Evolutionary conservation across 1,284 basidiomycete genomes (phyloP).

Genomic region (Pseudozyma hubeiensis): DNA sequence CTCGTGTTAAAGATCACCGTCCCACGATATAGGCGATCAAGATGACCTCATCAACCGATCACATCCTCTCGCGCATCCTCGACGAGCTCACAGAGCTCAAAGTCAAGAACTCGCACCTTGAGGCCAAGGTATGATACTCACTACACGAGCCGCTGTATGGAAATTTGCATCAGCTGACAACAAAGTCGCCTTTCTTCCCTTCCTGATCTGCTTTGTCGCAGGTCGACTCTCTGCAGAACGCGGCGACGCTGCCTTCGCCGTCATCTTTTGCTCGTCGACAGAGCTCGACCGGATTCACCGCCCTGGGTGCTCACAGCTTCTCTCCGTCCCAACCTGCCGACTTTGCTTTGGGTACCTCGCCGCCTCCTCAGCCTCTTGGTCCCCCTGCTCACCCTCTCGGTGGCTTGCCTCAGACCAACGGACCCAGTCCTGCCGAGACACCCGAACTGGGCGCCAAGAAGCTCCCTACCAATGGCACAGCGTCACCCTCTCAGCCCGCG

Average conservation of each 20-base stretch:
- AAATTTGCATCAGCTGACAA: no score
- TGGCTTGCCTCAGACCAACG: slow-evolving; percentile 44
- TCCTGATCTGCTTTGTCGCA: background rate
- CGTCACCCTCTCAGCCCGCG: slow-evolving; percentile 29
- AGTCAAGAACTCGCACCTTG: slow-evolving; percentile 57
- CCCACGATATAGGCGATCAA: background rate
- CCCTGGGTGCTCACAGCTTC: slow-evolving; percentile 43
- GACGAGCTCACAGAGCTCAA: slow-evolving; percentile 61
- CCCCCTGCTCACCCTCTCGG: slow-evolving; percentile 40
- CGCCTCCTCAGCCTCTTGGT: slow-evolving; percentile 55
- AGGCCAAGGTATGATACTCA: slow-evolving; percentile 53
- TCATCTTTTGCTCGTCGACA: slow-evolving; percentile 44
- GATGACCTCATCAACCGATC: slow-evolving; percentile 40
- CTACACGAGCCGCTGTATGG: no score
- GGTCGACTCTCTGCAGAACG: slow-evolving; percentile 53
- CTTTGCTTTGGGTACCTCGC: slow-evolving; percentile 46
- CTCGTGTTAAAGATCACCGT: background rate
- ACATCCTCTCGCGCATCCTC: slow-evolving; percentile 53
- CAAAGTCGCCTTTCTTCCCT: background rate
- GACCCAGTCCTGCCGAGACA: slow-evolving; percentile 49
- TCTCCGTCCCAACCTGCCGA: slow-evolving; percentile 38
- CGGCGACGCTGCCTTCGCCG: slow-evolving; percentile 47
- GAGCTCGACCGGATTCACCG: slow-evolving; percentile 50
- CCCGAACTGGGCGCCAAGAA: slow-evolving; percentile 52
- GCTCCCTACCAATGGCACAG: slow-evolving; percentile 19